Evolutionary conservation across 306 rosid genomes (phyloP).

Genomic region (Herpetospermum pedunculosum): DNA sequence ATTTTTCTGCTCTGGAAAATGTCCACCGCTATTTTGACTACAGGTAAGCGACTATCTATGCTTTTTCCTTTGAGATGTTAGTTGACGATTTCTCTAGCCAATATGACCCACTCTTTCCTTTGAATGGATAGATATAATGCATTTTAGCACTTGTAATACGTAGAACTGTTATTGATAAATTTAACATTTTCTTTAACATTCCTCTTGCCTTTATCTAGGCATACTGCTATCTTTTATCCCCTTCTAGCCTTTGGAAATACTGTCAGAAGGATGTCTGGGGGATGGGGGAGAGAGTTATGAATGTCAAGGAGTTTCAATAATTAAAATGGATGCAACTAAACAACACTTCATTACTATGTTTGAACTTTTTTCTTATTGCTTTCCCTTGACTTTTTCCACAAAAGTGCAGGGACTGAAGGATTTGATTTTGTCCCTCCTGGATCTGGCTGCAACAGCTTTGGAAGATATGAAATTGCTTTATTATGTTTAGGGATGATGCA

Average conservation of each 20-base stretch:
- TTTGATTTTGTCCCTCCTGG: conserved; percentile 62
- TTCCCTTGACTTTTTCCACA: conserved; percentile 28
- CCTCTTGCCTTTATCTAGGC: no score
- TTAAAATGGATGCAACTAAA: neutral
- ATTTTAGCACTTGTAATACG: neutral
- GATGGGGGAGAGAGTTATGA: neutral
- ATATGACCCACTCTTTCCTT: neutral
- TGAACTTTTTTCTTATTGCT: neutral
- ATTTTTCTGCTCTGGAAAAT: conserved; percentile 73
- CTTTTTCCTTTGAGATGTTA: neutral
- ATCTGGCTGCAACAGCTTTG: conserved; percentile 45
- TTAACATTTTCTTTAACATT: conserved; percentile 1
- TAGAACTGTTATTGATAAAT: neutral
- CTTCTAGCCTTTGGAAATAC: neutral
- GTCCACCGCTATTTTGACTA: conserved; percentile 91
- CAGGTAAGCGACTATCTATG: conserved; percentile 35
- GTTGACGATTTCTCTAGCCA: neutral
- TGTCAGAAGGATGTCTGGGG: neutral
- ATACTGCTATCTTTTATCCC: neutral
- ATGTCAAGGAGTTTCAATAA: neutral
- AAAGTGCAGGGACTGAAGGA: conserved; percentile 99
- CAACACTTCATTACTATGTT: neutral
- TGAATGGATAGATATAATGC: neutral
- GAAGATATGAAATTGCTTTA: conserved; percentile 80
- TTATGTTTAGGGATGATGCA: conserved; percentile 95